Percentiles rank a stretch among this genome's conserved stretches.
phyloP scores from a whole-genome alignment of 1,284 basidiomycete genomes.

The Pascua sp. region DNA sequence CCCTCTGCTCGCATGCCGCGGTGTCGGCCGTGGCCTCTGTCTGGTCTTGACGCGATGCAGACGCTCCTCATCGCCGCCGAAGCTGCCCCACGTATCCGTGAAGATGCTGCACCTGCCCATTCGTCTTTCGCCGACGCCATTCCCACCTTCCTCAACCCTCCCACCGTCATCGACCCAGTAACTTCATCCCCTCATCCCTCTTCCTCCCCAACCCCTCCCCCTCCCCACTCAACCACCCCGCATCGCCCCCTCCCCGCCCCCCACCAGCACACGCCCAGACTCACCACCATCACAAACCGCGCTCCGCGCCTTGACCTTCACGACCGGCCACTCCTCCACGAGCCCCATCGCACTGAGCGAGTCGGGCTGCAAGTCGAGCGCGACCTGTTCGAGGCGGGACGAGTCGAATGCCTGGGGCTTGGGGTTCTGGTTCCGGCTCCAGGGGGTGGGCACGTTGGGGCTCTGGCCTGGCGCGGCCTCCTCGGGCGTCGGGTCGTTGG shows the following conservation, averaged over 20 bases:
- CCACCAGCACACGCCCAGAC: slow-evolving; percentile 34
- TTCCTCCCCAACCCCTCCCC: too few species aligned
- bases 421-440: slow-evolving; percentile 68
- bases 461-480: slow-evolving; percentile 55
- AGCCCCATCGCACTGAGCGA: slow-evolving; percentile 18
- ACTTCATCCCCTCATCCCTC: too few species aligned
- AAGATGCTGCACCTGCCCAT: too few species aligned
- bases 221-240: too few species aligned
- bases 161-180: too few species aligned
- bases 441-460: slow-evolving; percentile 71
- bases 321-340: slow-evolving; percentile 78
- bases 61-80: too few species aligned
- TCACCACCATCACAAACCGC: slow-evolving; percentile 91
- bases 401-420: slow-evolving; percentile 40
- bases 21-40: too few species aligned
- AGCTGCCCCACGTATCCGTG: too few species aligned
- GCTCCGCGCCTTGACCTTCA: slow-evolving; percentile 72
- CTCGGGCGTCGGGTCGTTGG: slow-evolving; percentile 6
- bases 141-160: neutral
- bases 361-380: slow-evolving; percentile 70
- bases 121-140: too few species aligned
- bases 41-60: too few species aligned
- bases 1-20: too few species aligned
- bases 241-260: neutral
- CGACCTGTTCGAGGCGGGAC: slow-evolving; percentile 76